Conservation (phyloP, 345 rosid genomes). For the Lepidium sativum region DNA sequence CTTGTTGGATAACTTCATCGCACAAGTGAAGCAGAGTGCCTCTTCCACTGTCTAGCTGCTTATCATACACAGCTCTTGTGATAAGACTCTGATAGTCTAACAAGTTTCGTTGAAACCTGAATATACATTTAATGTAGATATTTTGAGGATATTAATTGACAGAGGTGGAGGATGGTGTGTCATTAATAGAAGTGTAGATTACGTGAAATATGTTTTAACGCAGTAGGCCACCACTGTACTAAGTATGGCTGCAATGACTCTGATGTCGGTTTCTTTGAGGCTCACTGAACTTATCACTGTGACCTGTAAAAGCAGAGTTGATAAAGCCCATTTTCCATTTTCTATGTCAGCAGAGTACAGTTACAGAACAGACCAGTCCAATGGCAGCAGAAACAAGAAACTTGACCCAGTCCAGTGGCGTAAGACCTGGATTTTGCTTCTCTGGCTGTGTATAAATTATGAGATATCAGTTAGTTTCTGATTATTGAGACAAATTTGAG, state of each 20-base stretch:
- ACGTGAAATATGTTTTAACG: conserved; percentile 69
- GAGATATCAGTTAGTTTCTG: background rate
- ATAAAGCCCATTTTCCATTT: background rate
- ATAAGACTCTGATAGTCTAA: conserved; percentile 69
- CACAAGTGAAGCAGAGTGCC: conserved; percentile 83
- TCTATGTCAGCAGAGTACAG: background rate
- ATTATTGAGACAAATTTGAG: background rate
- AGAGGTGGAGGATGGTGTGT: background rate
- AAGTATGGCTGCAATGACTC: conserved; percentile 59
- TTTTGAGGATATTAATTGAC: background rate
- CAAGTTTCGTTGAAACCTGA: conserved; percentile 67
- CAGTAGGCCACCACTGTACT: conserved; percentile 58
- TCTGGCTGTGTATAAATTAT: conserved; percentile 50
- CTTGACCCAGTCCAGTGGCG: conserved; percentile 88
- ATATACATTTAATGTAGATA: background rate
- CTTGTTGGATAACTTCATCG: conserved; percentile 67
- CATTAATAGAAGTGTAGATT: background rate
- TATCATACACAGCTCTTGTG: conserved; percentile 61
- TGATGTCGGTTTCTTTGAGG: conserved; percentile 47
- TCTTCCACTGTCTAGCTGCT: conserved; percentile 78
- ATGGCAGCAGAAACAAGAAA: conserved; percentile 62
- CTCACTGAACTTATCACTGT: conserved; percentile 52
- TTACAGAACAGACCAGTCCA: conserved; percentile 54
- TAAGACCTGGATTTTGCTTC: conserved; percentile 77
- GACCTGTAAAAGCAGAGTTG: conserved; percentile 28